These are phyloP conservation scores for Plenodomus biglobosus DNA, from an alignment of 2,329 filamentous ascomycete species.

Conservation along the genomic window DNA sequence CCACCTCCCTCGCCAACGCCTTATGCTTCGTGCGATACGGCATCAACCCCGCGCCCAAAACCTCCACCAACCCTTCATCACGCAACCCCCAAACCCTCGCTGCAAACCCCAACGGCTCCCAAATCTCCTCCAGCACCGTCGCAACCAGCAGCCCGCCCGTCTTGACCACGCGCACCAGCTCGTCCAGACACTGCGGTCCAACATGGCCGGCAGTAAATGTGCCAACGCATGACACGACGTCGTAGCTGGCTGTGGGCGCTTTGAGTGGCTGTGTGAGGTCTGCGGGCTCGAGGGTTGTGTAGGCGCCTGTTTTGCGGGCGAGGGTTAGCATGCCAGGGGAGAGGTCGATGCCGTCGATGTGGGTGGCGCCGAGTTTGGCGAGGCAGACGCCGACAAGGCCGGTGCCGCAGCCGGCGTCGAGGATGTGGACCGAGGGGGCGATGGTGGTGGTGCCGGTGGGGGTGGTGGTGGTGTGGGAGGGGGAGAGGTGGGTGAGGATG, in stretches of 20 bases:
- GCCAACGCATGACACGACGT: conserved; percentile 57
- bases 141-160: conserved; percentile 53
- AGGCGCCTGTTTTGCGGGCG: conserved; percentile 53
- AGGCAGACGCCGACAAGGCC: conserved; percentile 56
- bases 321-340: conserved; percentile 57
- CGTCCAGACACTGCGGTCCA: conserved; percentile 52
- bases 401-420: conserved; percentile 61
- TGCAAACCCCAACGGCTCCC: conserved; percentile 53
- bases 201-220: conserved; percentile 60
- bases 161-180: conserved; percentile 55
- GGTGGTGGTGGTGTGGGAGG: not conserved
- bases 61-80: conserved; percentile 40
- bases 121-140: conserved; percentile 56
- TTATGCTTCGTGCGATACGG: conserved; percentile 29
- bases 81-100: conserved; percentile 47
- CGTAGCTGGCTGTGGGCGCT: conserved; percentile 48
- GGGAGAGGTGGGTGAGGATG: conserved; percentile 17
- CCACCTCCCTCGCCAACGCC: conserved; percentile 18
- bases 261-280: conserved; percentile 53
- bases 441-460: not conserved
- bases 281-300: conserved; percentile 48
- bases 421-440: conserved; percentile 38
- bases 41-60: conserved; percentile 37
- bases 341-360: conserved; percentile 58
- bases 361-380: conserved; percentile 46